Evolutionary conservation across 495 filamentous ascomycete species (phyloP).

Genomic region (Podospora conica): DNA sequence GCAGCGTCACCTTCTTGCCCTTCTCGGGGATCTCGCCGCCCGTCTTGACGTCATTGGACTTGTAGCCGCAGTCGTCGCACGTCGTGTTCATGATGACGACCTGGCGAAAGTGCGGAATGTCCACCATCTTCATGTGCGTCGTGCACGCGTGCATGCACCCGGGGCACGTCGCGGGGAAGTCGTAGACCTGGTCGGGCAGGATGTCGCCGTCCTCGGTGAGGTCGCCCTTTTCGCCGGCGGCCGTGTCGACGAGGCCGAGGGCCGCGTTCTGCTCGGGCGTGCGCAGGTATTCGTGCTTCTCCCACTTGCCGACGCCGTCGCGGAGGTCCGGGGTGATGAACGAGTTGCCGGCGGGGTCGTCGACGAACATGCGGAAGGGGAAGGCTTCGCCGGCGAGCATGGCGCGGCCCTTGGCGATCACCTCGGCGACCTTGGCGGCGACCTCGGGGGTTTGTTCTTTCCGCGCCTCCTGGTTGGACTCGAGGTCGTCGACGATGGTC

Average conservation of each 20-base stretch:
- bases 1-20: constrained; percentile 75
- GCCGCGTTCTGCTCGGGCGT: constrained; percentile 78
- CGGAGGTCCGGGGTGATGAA: constrained; percentile 84
- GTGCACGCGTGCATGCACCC: constrained; percentile 76
- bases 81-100: constrained; percentile 85
- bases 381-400: constrained; percentile 70
- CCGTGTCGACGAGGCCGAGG: constrained; percentile 56
- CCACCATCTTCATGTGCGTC: constrained; percentile 92
- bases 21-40: constrained; percentile 86
- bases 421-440: constrained; percentile 62
- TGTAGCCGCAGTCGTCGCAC: constrained; percentile 88
- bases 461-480: constrained; percentile 64
- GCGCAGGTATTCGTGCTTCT: constrained; percentile 70
- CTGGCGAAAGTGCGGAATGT: constrained; percentile 94
- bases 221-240: constrained; percentile 15
- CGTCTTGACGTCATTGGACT: constrained; percentile 92
- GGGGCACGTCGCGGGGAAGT: constrained; percentile 83
- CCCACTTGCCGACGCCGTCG: constrained; percentile 74
- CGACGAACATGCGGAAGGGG: constrained; percentile 79
- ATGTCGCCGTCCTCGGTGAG: constrained; percentile 64
- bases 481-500: constrained; percentile 69
- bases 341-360: constrained; percentile 95
- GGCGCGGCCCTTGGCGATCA: constrained; percentile 61
- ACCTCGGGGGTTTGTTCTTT: constrained; percentile 69
- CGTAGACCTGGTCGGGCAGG: constrained; percentile 80